Conservation (phyloP, 2,329 filamentous ascomycete genomes). For the Cladosporium austrohemisphaericum region DNA sequence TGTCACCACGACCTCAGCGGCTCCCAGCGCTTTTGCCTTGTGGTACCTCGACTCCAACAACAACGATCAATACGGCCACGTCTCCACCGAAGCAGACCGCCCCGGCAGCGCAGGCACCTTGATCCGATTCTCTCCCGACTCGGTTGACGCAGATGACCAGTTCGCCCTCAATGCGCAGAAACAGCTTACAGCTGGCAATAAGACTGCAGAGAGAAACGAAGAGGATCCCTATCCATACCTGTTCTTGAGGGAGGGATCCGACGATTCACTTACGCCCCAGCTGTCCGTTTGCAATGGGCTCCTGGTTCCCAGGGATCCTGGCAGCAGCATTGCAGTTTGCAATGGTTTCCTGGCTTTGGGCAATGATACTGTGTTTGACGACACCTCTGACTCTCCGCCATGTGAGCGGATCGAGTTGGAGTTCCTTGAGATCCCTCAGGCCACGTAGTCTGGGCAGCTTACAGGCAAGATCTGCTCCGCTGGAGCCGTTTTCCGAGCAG, state of each 20-base stretch:
- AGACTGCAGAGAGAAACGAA: neutral
- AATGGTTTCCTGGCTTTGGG: neutral
- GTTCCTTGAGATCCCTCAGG: too few species aligned
- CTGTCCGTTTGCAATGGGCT: neutral
- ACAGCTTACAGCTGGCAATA: neutral
- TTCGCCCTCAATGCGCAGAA: neutral
- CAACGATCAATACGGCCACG: neutral
- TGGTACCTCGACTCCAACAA: neutral
- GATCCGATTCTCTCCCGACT: neutral
- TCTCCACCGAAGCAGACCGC: neutral
- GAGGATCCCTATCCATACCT: slow-evolving; percentile 1
- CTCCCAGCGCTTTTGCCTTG: neutral
- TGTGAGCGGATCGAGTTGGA: too few species aligned
- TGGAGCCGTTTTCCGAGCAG: too few species aligned
- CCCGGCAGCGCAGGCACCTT: neutral
- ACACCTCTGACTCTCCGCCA: too few species aligned
- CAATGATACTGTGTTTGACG: too few species aligned
- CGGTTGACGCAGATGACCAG: neutral
- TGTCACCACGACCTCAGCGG: neutral
- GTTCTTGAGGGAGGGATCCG: neutral
- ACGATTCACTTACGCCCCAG: neutral
- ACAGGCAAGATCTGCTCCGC: too few species aligned
- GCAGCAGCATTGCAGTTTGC: neutral
- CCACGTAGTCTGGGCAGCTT: too few species aligned
- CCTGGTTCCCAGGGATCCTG: neutral